phyloP scores from a whole-genome alignment of 495 filamentous ascomycete species.

The Neurospora sp. region DNA sequence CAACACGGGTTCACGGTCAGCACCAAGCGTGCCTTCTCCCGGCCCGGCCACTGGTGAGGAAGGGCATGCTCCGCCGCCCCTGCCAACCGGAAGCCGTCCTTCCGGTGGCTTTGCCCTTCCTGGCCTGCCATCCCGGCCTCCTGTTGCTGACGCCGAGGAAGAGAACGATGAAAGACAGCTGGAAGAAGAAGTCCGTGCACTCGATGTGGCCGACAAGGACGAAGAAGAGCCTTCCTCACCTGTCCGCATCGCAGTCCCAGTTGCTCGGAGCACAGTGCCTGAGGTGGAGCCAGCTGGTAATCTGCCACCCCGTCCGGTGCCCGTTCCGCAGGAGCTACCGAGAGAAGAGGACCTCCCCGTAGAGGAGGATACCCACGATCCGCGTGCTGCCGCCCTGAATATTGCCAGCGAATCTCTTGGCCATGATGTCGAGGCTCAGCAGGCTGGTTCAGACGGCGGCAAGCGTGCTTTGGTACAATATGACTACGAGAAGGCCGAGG shows the following conservation, averaged over 20 bases:
- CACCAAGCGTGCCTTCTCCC: conserved; percentile 24
- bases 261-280: conserved; percentile 50
- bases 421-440: conserved; percentile 19
- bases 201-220: conserved; percentile 19
- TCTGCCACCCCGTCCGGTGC: conserved; percentile 35
- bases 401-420: conserved; percentile 33
- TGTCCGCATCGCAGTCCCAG: conserved; percentile 79
- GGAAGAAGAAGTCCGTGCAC: conserved; percentile 32
- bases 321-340: conserved; percentile 49
- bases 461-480: conserved; percentile 74
- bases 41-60: conserved; percentile 22
- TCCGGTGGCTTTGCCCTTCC: conserved; percentile 65
- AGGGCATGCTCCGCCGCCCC: conserved; percentile 41
- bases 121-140: conserved; percentile 54
- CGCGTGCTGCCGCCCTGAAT: conserved; percentile 51
- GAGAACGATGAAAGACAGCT: conserved; percentile 41
- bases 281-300: conserved; percentile 42
- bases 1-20: conserved; percentile 36
- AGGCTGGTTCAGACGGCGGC: conserved; percentile 31
- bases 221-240: conserved; percentile 52
- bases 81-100: conserved; percentile 51
- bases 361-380: conserved; percentile 51
- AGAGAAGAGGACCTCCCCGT: conserved; percentile 54
- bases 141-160: conserved; percentile 43
- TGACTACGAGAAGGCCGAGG: conserved; percentile 95